Percentiles rank a stretch among this genome's conserved stretches.
These are phyloP conservation scores for Phytophthora sansomeana DNA, from an alignment of 352 stramenopile genomes.

Conservation along the genomic window DNA sequence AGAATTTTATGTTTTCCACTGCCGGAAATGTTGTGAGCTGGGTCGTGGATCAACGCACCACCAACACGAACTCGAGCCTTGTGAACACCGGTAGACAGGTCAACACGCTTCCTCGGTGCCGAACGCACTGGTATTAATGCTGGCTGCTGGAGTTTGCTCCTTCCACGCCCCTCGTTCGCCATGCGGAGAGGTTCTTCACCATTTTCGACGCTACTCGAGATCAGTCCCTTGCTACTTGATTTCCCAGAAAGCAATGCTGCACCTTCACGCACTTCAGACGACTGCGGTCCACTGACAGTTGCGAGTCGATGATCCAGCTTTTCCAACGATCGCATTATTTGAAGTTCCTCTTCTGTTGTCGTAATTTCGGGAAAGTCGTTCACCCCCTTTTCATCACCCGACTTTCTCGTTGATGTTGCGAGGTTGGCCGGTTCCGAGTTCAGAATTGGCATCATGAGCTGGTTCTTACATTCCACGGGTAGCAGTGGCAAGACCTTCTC, in stretches of 20 bases:
- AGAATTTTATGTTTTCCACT: conserved; percentile 63
- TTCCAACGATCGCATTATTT: conserved; percentile 63
- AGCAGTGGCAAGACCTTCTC: no score
- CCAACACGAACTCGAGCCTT: conserved; percentile 63
- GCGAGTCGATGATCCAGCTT: conserved; percentile 56
- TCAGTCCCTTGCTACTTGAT: no score
- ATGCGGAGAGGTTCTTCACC: conserved; percentile 35
- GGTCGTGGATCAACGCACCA: conserved; percentile 36
- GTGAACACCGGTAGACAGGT: conserved; percentile 62
- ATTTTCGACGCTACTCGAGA: conserved; percentile 9
- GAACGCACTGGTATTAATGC: conserved; percentile 43
- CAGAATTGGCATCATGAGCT: no score
- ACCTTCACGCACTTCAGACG: conserved; percentile 7
- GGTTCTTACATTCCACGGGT: no score
- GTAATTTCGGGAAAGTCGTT: no score
- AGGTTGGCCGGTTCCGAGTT: no score
- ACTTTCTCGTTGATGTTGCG: no score
- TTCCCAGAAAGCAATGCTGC: neutral
- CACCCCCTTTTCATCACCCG: no score
- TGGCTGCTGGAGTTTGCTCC: conserved; percentile 44
- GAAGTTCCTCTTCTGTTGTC: conserved; percentile 38
- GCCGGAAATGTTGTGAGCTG: conserved; percentile 24
- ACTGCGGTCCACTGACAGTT: conserved; percentile 9
- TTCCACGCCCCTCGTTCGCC: conserved; percentile 54
- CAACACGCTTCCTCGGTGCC: conserved; percentile 49